Evolutionary conservation across 768 basidiomycete genomes (phyloP), one percentile per base, ranked within the genome.

Genomic region (Agaricus sinodeliciosus): DNA sequence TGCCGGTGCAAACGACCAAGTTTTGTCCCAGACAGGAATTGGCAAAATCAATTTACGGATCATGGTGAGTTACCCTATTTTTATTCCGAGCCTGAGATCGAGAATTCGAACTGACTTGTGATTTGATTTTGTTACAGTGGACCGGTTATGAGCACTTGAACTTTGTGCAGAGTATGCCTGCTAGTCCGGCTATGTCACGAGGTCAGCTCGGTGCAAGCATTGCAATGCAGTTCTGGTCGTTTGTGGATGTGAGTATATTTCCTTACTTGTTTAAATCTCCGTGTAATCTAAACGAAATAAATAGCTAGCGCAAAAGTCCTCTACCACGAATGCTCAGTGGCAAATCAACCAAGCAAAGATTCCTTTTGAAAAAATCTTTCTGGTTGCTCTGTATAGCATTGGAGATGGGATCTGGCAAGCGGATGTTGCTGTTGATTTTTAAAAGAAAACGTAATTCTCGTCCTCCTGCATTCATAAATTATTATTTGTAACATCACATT

Each of bases 171-270:
- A 43, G 40, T 36, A 57, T 40, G 35, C 51, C 51, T 39, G 44
- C 44, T 18, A 53, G 51, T 7, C 26, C 44, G 7, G 35, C 69
- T 0, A 72, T 79, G 26, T 77, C 78, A 1, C 70, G 77, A 0
- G 71, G 68, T 1, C 67, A 73, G 42, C 63, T 80, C 9, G 78
- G 68, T 0, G 62, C 65, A 0, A 58, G 63, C 1, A 59, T 80
- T n/a, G 69, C 78, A 3, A 43, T 45, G 48, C 48, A 54, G 9
- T 54, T 57, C 15, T 49, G 48, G 48, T 42, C 41, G 8, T 57
- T 49, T 43, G 40, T 57, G 13, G 52, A 43, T 35, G 56, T 57
- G 11, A 27, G 51, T 46, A 12, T n/a, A 4, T 49, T 48, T 5
- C n/a, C 19, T n/a, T 31, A 4, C 28, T 51, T 46, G 22, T 22